Base-by-base conservation (phyloP, 805 yeast genomes). In the Starmerella floris region DNA sequence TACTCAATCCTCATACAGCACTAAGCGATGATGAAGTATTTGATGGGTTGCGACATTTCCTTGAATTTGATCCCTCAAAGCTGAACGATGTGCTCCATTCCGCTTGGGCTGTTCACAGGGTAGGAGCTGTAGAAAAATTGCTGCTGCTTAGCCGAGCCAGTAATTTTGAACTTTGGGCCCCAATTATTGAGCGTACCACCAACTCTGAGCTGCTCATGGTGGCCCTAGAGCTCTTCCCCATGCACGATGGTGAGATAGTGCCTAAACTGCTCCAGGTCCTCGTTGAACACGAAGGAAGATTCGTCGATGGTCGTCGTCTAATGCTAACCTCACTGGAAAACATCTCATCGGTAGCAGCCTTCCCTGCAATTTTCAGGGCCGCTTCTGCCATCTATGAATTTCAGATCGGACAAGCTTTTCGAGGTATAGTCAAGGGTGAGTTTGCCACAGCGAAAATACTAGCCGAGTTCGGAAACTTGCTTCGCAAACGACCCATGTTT, bases 381-480 rank as follows among this genome's bases (percentile, higher is more conserved):
- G 59, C 62, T 4, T 23, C 30, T 10, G 33, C 21, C 13, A 36
- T 37, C 5, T 44, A 40, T 35, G 48, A 42, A 35, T 3, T 26
- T 2, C 77, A 3, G 39, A 56, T 5, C 72, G 83, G 0, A 60
- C 79, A 78, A 0, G 52, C 64, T 19, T 13, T 22, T 26, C 6
- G 8, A 6, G 16, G 23, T 9, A 16, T 4, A 8, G 8, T 4
- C 5, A 20, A 6, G 5, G 19, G 26, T 16, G 63, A 82, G 0
- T 83, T 73, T 56, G 85, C 82, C 55, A 62, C 73, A 3, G 75
- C 72, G 50, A 60, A 74, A 5, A 78, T 77, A 49, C 66, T 76
- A 11, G 19, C 52, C 2, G 49, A 44, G 30, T 30, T 22, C 30
- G 15, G 33, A 5, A 48, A 48, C 21, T 15, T 84, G 21, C 56